Evolutionary conservation across 768 basidiomycete species (phyloP).

Genomic region (Kwoniella sp.): DNA sequence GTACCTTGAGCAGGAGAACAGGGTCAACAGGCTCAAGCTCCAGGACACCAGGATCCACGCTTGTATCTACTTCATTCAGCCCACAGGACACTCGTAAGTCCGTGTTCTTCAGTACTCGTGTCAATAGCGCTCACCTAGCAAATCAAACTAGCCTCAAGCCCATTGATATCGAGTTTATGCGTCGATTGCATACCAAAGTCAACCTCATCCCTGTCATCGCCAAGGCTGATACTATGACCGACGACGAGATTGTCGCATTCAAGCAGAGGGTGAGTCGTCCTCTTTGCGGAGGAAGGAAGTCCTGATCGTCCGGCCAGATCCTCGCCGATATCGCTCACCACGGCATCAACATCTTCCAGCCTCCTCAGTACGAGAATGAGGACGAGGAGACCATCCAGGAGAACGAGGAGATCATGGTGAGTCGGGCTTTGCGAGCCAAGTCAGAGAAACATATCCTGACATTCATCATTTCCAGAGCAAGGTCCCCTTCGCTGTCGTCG

Average conservation of each 20-base stretch:
- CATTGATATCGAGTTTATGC: constrained; percentile 99
- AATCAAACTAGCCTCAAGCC: constrained; percentile 72
- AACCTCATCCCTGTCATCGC: constrained; percentile 98
- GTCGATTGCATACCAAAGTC: constrained; percentile 90
- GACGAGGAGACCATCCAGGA: constrained; percentile 98
- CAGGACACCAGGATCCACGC: constrained; percentile 97
- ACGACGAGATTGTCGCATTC: constrained; percentile 88
- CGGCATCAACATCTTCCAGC: constrained; percentile 96
- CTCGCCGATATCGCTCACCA: constrained; percentile 89
- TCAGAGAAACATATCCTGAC: not conserved
- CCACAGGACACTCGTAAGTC: constrained; percentile 91
- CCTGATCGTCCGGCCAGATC: constrained; percentile 57
- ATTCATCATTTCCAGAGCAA: constrained; percentile 59
- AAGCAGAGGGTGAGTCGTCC: constrained; percentile 70
- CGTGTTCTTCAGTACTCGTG: not conserved
- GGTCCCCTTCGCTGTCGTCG: constrained; percentile 97
- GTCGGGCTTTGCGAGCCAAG: constrained; percentile 8
- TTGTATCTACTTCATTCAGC: constrained; percentile 97
- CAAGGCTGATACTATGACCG: constrained; percentile 95
- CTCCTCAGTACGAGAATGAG: constrained; percentile 94
- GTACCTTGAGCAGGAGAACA: constrained; percentile 97
- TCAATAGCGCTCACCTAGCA: not conserved
- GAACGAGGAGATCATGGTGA: constrained; percentile 77
- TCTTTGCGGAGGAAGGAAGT: not conserved
- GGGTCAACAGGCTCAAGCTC: constrained; percentile 89